These are phyloP conservation scores for Candida cerambycidarum DNA, from an alignment of 805 yeast genomes.

Conservation along the genomic window DNA sequence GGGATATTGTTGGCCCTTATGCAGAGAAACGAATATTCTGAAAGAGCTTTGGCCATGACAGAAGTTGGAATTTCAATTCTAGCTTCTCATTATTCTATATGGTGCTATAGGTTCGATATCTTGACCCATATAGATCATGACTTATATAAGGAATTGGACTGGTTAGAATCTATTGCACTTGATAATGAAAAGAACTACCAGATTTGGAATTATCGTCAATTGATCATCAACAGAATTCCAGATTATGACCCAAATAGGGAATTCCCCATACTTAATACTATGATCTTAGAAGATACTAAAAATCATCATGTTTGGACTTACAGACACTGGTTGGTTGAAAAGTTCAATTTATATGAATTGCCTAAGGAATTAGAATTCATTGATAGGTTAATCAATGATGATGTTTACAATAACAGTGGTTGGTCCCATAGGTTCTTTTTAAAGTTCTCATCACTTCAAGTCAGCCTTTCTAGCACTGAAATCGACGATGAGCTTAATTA, in stretches of 20 bases:
- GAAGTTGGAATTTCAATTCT: slow-evolving; percentile 60
- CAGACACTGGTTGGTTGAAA: slow-evolving; percentile 74
- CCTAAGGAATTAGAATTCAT: slow-evolving; percentile 54
- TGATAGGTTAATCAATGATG: slow-evolving; percentile 49
- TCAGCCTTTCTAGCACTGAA: slow-evolving; percentile 10
- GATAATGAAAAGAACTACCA: slow-evolving; percentile 90
- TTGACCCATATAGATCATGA: slow-evolving; percentile 38
- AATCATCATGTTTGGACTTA: slow-evolving; percentile 98
- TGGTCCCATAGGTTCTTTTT: slow-evolving; percentile 86
- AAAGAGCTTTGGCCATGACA: slow-evolving; percentile 70
- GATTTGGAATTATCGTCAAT: slow-evolving; percentile 92
- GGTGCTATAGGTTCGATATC: slow-evolving; percentile 70
- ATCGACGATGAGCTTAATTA: slow-evolving; percentile 52
- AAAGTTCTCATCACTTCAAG: slow-evolving; percentile 19
- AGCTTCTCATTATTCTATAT: slow-evolving; percentile 90
- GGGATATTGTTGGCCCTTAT: slow-evolving; percentile 62
- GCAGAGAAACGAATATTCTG: slow-evolving; percentile 58
- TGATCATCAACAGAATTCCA: slow-evolving; percentile 45
- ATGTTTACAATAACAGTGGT: slow-evolving; percentile 86
- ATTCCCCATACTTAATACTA: slow-evolving; percentile 58
- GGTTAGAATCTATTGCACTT: slow-evolving; percentile 77
- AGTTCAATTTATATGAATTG: slow-evolving; percentile 47
- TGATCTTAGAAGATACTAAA: slow-evolving; percentile 78
- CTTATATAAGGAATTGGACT: slow-evolving; percentile 59
- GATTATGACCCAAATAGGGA: slow-evolving; percentile 48